These are phyloP conservation scores for Hericium coralloides DNA, from an alignment of 768 basidiomycete species.

Conservation along the genomic window DNA sequence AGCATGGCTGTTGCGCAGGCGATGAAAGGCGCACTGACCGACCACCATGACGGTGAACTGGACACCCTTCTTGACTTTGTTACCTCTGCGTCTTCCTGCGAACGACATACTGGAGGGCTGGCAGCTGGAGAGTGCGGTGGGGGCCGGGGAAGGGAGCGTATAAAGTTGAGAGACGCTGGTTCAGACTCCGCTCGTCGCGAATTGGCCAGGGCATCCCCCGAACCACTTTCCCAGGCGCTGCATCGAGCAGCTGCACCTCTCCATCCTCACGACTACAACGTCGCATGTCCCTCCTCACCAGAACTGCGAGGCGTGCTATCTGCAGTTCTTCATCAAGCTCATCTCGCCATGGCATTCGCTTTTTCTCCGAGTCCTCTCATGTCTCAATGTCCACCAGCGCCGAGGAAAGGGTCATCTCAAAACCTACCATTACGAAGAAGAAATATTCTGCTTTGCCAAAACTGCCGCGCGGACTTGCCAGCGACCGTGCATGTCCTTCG, in stretches of 20 bases:
- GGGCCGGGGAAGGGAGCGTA: slow-evolving; percentile 4
- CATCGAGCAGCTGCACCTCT: no score
- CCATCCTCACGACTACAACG: not conserved
- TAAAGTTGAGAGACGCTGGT: slow-evolving; percentile 12
- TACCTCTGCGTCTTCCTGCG: slow-evolving; percentile 78
- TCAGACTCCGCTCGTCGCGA: slow-evolving; percentile 10
- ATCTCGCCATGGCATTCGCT: not conserved
- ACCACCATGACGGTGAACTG: slow-evolving; percentile 98
- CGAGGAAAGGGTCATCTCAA: not conserved
- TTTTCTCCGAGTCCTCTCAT: not conserved
- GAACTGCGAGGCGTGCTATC: not conserved
- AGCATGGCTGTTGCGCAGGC: not conserved
- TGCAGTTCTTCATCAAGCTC: no score
- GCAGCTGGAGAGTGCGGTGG: no score
- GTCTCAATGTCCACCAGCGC: not conserved
- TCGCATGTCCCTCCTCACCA: not conserved
- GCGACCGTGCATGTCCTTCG: not conserved
- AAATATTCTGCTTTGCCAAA: slow-evolving; percentile 51
- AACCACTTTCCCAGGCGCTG: no score
- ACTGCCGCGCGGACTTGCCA: slow-evolving; percentile 1
- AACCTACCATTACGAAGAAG: slow-evolving; percentile 34
- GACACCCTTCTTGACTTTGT: slow-evolving; percentile 98
- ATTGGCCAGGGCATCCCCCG: not conserved
- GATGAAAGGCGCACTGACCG: slow-evolving; percentile 47
- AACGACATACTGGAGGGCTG: slow-evolving; percentile 52